phyloP scores from a whole-genome alignment of 1,139 yeast genomes.

The Scheffersomyces segobiensis region DNA sequence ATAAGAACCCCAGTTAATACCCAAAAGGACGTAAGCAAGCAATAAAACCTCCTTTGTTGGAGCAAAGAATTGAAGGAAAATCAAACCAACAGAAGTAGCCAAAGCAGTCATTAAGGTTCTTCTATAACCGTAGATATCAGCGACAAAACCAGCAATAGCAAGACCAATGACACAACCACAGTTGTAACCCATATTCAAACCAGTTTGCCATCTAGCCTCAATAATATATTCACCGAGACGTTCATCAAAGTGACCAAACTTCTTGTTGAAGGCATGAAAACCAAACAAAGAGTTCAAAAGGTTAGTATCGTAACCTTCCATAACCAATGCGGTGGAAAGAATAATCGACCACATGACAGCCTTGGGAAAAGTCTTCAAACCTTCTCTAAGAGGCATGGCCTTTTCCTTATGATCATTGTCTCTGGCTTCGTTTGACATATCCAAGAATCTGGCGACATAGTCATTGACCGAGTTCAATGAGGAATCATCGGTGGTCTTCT shows the following conservation, averaged over 20 bases:
- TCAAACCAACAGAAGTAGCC: constrained; percentile 35
- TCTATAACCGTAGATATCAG: constrained; percentile 50
- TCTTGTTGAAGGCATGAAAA: constrained; percentile 36
- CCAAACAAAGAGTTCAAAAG: constrained; percentile 42
- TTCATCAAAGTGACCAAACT: constrained; percentile 35
- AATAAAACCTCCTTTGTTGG: constrained; percentile 36
- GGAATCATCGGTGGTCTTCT: constrained; percentile 16
- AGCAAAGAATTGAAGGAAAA: constrained; percentile 53
- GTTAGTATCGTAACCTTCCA: constrained; percentile 51
- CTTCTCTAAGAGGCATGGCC: constrained; percentile 41
- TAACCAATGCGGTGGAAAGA: constrained; percentile 40
- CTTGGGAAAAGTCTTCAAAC: constrained; percentile 39
- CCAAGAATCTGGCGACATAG: constrained; percentile 41
- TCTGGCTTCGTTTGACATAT: constrained; percentile 43
- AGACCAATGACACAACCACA: constrained; percentile 51
- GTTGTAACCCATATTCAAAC: constrained; percentile 43
- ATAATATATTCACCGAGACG: constrained; percentile 35
- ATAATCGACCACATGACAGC: constrained; percentile 48
- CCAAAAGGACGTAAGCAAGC: constrained; percentile 48
- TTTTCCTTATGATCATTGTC: constrained; percentile 42
- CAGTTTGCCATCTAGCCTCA: constrained; percentile 50
- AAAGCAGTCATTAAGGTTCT: constrained; percentile 41
- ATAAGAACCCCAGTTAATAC: constrained; percentile 55
- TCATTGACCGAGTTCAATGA: constrained; percentile 30
- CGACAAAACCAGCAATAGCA: constrained; percentile 42